Evolutionary conservation across 257 asterid genomes (phyloP), one percentile per base, ranked within the genome.

Genomic region (Apocynum venetum): DNA sequence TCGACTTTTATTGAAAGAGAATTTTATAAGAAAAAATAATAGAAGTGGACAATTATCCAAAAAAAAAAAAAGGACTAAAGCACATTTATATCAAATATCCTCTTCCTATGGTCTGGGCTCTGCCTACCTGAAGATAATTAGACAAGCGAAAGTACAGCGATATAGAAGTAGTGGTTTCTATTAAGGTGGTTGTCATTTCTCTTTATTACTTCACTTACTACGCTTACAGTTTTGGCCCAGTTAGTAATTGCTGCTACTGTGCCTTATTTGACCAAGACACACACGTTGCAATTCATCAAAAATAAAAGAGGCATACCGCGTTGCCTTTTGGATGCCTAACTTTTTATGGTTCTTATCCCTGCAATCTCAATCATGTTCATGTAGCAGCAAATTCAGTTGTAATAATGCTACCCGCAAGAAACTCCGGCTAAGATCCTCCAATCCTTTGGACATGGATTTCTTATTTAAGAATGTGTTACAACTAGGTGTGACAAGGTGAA

Each of bases 241-340:
- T 41, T 41, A 67, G 72, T 67, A 67, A 67, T 67, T 67, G 52
- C 72, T 43, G 35, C 25, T 15, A 67, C 52, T 67, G 51, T 67
- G 35, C 51, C 47, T 41, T 17, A 41, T 41, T 67, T 66, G 72
- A 66, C 51, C 51, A 31, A 61, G 19, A 61, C 68, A 66, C 12
- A 15, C 71, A 65, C 12, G 31, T 66, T 14, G 47, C 47, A 2
- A 0, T 55, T 49, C 53, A 49, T 49, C 53, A 0, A 46, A 46
- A 46, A 2, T 6, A 49, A 49, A 35, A 36, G 20, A 63, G 53
- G 8, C 12, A 49, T 46, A 63, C 19, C 69, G 35, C 19, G 69
- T 63, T 60, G 41, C 41, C 67, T 60, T 25, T 25, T n/a, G 10
- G 13, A 8, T 31, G 15, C 31, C 41, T 60, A 13, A 20, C 31